Evolutionary conservation across 495 filamentous ascomycete species (phyloP).

Genomic region (Parathielavia appendiculata): DNA sequence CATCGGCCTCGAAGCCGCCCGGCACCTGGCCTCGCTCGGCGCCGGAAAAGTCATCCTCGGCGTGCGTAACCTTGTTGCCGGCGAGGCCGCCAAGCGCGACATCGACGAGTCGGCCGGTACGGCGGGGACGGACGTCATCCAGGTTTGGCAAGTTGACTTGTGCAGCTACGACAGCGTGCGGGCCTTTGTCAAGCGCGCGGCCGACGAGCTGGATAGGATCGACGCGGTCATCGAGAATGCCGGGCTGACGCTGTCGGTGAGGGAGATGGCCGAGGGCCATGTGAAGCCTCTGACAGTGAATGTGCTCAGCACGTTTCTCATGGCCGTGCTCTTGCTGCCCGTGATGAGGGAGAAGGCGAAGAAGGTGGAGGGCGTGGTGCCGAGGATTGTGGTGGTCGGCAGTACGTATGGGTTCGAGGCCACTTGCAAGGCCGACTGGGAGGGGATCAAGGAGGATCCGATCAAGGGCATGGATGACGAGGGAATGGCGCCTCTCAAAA

Average conservation of each 20-base stretch:
- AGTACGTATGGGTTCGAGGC: conserved; percentile 7
- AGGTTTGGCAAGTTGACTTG: conserved; percentile 50
- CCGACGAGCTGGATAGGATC: conserved; percentile 31
- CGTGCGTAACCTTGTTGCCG: conserved; percentile 39
- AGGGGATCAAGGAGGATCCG: conserved; percentile 15
- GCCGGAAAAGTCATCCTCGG: conserved; percentile 44
- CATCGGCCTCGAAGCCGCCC: conserved; percentile 48
- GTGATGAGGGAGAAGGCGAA: conserved; percentile 22
- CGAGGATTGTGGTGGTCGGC: not conserved
- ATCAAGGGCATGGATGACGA: conserved; percentile 11
- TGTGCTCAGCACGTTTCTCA: conserved; percentile 47
- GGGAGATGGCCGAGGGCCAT: conserved; percentile 25
- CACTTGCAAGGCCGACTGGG: not conserved
- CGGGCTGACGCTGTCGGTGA: conserved; percentile 27
- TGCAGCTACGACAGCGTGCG: conserved; percentile 35
- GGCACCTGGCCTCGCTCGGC: conserved; percentile 41
- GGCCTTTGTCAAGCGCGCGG: conserved; percentile 32
- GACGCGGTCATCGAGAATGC: conserved; percentile 43
- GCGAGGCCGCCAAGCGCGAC: conserved; percentile 39
- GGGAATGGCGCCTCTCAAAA: not conserved
- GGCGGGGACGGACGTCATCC: conserved; percentile 40
- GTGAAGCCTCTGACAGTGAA: conserved; percentile 37
- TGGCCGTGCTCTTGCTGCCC: conserved; percentile 39
- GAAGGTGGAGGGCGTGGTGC: conserved; percentile 1
- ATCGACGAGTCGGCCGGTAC: conserved; percentile 35